Conservation (phyloP, 2,329 filamentous ascomycete genomes). For the Hirsutella thompsonii region DNA sequence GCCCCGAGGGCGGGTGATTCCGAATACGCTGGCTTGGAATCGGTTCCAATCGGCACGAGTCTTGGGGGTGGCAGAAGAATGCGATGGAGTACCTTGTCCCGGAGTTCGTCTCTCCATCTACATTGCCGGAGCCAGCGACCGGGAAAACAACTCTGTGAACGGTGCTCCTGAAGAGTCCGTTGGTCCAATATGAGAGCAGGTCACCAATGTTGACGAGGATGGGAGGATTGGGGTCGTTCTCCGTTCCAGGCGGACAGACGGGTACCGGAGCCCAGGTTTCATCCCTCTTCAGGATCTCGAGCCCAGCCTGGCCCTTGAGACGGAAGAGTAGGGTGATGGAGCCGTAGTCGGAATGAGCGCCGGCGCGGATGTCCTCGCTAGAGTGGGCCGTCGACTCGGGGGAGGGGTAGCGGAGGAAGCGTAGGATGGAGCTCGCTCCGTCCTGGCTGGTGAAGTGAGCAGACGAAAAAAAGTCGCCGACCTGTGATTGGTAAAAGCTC, state of each 20-base stretch:
- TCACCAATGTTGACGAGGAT: constrained; percentile 70
- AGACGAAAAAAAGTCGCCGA: constrained; percentile 39
- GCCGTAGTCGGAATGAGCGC: constrained; percentile 84
- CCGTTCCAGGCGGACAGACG: constrained; percentile 49
- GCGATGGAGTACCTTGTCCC: constrained; percentile 52
- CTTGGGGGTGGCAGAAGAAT: constrained; percentile 55
- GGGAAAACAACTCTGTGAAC: constrained; percentile 78
- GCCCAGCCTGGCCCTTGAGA: constrained; percentile 67
- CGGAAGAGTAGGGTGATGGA: constrained; percentile 71
- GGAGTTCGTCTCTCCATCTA: constrained; percentile 30
- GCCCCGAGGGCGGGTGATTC: constrained; percentile 21
- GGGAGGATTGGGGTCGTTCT: constrained; percentile 48
- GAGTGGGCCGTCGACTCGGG: constrained; percentile 28
- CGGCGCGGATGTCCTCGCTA: constrained; percentile 61
- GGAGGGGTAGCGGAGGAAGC: constrained; percentile 62
- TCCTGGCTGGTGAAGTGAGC: constrained; percentile 33
- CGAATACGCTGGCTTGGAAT: constrained; percentile 48
- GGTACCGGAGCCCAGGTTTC: constrained; percentile 50
- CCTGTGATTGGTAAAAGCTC: constrained; percentile 12
- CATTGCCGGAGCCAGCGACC: constrained; percentile 7
- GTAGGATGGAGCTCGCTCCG: constrained; percentile 46
- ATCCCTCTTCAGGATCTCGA: constrained; percentile 61
- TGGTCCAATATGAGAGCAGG: constrained; percentile 75
- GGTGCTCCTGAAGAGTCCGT: constrained; percentile 73
- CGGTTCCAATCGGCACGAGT: constrained; percentile 35